A percentile compares a stretch with the other conserved stretches of the same genome.
Evolutionary conservation across 2,329 filamentous ascomycete genomes (phyloP).

Genomic region (Calonectria hawksworthii): DNA sequence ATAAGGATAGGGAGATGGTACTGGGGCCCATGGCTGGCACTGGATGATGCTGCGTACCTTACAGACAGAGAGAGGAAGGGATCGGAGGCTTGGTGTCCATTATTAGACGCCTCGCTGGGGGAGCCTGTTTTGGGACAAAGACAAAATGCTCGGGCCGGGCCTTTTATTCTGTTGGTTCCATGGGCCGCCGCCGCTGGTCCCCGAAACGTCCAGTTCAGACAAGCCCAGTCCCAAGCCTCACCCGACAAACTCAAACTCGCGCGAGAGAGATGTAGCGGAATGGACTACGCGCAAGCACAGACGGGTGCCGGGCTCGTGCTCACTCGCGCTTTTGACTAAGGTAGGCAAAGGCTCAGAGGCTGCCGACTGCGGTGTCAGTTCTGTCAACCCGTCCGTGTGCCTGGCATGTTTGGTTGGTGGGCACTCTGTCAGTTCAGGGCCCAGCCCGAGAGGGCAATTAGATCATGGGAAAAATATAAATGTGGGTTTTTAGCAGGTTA

Average conservation of each 20-base stretch:
- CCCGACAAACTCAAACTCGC: constrained; percentile 32
- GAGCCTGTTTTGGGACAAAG: constrained; percentile 28
- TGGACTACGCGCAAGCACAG: constrained; percentile 37
- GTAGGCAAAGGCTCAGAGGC: constrained; percentile 35
- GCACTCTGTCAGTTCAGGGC: constrained; percentile 12
- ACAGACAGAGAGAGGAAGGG: constrained; percentile 13
- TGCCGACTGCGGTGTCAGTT: constrained; percentile 25
- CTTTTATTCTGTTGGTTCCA: constrained; percentile 37
- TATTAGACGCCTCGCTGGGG: constrained; percentile 13
- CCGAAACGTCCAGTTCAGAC: constrained; percentile 21
- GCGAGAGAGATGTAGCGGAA: constrained; percentile 29
- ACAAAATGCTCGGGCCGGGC: constrained; percentile 43
- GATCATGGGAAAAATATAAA: background rate
- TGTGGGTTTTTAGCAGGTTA: constrained; percentile 11
- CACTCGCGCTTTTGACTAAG: constrained; percentile 37
- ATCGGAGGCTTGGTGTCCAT: constrained; percentile 16
- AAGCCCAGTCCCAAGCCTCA: constrained; percentile 32
- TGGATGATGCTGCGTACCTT: background rate
- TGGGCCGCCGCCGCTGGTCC: constrained; percentile 20
- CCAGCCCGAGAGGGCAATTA: background rate
- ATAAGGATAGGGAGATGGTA: constrained; percentile 1
- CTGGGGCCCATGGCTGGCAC: constrained; percentile 8
- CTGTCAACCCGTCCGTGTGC: constrained; percentile 16
- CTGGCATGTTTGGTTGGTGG: constrained; percentile 15
- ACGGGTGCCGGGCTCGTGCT: constrained; percentile 41